phyloP scores from a whole-genome alignment of 148 eudicot genomes.

The Arctostaphylos glauca region DNA sequence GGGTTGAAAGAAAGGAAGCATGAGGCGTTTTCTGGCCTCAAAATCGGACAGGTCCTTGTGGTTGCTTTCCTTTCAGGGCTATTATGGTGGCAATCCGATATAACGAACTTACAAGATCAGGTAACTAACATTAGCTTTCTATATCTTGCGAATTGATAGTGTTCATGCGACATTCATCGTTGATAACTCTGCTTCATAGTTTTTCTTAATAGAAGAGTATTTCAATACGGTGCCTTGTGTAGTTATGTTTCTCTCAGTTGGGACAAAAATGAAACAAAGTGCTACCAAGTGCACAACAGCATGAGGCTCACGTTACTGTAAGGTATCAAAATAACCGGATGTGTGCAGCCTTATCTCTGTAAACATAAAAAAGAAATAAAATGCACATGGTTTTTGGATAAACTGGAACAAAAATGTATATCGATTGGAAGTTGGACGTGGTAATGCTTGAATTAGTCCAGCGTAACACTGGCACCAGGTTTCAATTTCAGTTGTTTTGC shows the following conservation, averaged over 20 bases:
- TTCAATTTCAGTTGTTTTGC: background rate
- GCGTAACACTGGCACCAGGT: background rate
- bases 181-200: background rate
- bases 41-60: conserved; percentile 42
- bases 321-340: too few species aligned
- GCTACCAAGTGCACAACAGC: too few species aligned
- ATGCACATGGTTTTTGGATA: too few species aligned
- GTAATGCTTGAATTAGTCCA: background rate
- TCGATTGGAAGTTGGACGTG: background rate
- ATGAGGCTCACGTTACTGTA: too few species aligned
- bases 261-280: background rate
- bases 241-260: background rate
- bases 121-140: conserved; percentile 15
- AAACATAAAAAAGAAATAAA: too few species aligned
- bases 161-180: background rate
- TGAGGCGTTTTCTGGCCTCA: conserved; percentile 46
- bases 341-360: too few species aligned
- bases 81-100: conserved; percentile 67
- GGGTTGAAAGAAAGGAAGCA: conserved; percentile 71
- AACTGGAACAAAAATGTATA: too few species aligned
- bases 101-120: conserved; percentile 48
- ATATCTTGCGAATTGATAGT: background rate
- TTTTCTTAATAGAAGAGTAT: background rate
- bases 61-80: conserved; percentile 56
- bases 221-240: background rate